These are phyloP conservation scores for Aspergillus floridensis DNA, from an alignment of 2,329 filamentous ascomycete genomes.

Conservation along the genomic window DNA sequence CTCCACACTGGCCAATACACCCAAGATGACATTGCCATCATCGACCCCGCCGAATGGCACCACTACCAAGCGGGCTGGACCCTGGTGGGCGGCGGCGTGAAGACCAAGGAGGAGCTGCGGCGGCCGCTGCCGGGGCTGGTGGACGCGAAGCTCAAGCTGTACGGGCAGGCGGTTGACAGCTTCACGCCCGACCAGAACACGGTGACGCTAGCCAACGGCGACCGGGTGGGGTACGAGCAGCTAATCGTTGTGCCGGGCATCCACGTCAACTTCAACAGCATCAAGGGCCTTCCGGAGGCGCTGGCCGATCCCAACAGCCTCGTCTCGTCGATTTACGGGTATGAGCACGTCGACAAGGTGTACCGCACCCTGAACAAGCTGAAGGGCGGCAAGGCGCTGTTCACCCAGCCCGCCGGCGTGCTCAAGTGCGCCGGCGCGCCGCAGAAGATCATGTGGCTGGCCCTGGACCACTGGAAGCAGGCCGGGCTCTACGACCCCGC, in stretches of 20 bases:
- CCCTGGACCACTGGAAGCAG: conserved; percentile 58
- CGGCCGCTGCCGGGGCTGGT: conserved; percentile 52
- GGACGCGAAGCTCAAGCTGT: conserved; percentile 61
- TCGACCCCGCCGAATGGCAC: conserved; percentile 63
- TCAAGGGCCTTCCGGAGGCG: conserved; percentile 59
- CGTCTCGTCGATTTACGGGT: conserved; percentile 59
- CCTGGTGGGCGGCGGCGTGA: conserved; percentile 64
- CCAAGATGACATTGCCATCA: conserved; percentile 60
- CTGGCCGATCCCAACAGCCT: conserved; percentile 48
- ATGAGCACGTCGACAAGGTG: conserved; percentile 56
- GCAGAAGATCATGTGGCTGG: conserved; percentile 63
- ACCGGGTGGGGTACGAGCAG: conserved; percentile 61
- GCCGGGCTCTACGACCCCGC: conserved; percentile 50
- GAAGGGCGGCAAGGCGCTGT: conserved; percentile 53
- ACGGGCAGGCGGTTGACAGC: conserved; percentile 50
- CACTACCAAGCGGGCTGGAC: conserved; percentile 71
- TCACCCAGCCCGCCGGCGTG: conserved; percentile 58
- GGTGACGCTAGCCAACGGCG: conserved; percentile 55
- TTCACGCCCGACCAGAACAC: conserved; percentile 58
- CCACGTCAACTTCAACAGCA: conserved; percentile 49
- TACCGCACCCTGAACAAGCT: conserved; percentile 50
- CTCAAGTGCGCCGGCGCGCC: conserved; percentile 63
- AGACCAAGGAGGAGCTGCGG: conserved; percentile 59
- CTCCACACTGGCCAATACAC: conserved; percentile 57
- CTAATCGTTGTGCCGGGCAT: conserved; percentile 63